Evolutionary conservation across 108 stramenopile genomes (phyloP).

Genomic region (Nitzschia inconspicua): DNA sequence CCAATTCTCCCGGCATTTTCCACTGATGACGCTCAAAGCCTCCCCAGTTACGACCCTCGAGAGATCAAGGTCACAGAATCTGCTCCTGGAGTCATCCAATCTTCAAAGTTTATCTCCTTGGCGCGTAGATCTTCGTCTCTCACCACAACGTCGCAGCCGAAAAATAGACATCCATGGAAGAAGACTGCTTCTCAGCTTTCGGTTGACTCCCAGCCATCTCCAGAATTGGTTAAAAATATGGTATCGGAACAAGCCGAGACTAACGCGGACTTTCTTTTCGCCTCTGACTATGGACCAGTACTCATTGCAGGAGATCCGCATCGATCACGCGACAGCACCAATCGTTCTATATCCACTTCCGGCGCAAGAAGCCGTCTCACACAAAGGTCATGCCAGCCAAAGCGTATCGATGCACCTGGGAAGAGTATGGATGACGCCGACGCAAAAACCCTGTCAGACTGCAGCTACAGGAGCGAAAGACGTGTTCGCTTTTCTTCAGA

Average conservation of each 20-base stretch:
- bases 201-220: conserved; percentile 28
- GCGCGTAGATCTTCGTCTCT: background rate
- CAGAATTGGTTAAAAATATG: conserved; percentile 10
- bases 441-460: background rate
- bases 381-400: conserved; percentile 6
- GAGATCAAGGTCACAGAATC: conserved; percentile 44
- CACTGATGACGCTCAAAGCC: conserved; percentile 24
- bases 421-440: background rate
- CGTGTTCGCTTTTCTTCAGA: conserved; percentile 30
- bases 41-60: conserved; percentile 21
- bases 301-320: background rate
- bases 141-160: background rate
- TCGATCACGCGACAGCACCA: conserved; percentile 1
- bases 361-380: conserved; percentile 32
- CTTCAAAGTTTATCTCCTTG: conserved; percentile 1
- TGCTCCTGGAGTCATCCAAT: conserved; percentile 30
- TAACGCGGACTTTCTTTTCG: conserved; percentile 44
- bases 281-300: conserved; percentile 13
- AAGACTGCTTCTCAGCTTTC: conserved; percentile 15
- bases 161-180: background rate
- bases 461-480: conserved; percentile 10
- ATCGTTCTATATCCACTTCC: conserved; percentile 32
- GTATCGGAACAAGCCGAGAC: conserved; percentile 36
- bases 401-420: conserved; percentile 16
- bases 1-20: conserved; percentile 32